Evolutionary conservation across 164 flowering plant species (phyloP).

Genomic region (Piper longum): DNA sequence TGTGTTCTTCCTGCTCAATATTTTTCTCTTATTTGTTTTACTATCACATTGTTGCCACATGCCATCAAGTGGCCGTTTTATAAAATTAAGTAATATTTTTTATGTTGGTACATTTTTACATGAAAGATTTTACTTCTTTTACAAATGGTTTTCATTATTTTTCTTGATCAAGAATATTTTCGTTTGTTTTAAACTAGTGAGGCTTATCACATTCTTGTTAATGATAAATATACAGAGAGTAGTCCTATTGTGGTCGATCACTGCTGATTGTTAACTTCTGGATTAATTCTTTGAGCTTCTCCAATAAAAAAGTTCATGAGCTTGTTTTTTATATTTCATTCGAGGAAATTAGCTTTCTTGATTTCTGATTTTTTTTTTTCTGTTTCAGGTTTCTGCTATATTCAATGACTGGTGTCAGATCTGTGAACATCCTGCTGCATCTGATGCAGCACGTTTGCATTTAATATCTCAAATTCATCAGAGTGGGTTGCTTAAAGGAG

Average conservation of each 20-base stretch:
- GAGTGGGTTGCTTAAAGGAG: conserved; percentile 73
- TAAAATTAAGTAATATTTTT: too few species aligned
- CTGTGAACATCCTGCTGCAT: conserved; percentile 60
- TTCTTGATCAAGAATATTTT: too few species aligned
- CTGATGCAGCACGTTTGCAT: conserved; percentile 48
- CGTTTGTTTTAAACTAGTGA: too few species aligned
- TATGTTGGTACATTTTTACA: too few species aligned
- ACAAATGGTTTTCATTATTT: too few species aligned
- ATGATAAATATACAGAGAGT: too few species aligned
- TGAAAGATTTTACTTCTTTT: too few species aligned
- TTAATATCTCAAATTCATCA: conserved; percentile 60
- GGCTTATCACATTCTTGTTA: too few species aligned
- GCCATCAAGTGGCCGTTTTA: too few species aligned
- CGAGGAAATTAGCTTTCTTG: neutral
- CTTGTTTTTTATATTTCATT: neutral
- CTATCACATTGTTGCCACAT: too few species aligned
- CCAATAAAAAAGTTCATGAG: neutral
- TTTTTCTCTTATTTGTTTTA: too few species aligned
- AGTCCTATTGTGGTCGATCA: neutral
- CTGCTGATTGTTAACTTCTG: neutral
- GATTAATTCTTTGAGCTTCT: neutral
- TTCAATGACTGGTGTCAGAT: conserved; percentile 70
- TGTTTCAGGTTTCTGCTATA: conserved; percentile 46
- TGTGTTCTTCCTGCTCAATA: too few species aligned
- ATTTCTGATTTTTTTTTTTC: neutral